Conservation (phyloP, 257 asterid genomes). For the Petunia secreta region DNA sequence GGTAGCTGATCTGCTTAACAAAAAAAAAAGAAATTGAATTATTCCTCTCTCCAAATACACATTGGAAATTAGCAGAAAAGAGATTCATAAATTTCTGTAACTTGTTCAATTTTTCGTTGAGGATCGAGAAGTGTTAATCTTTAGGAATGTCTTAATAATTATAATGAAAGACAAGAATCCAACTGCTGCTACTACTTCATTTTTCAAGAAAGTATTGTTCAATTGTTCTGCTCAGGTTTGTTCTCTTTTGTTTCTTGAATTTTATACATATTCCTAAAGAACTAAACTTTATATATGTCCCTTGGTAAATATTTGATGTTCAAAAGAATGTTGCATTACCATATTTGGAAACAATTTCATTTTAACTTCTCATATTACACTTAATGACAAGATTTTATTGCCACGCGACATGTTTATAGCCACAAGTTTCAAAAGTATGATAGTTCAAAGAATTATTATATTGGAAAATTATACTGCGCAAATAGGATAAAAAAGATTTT, state of each 20-base stretch:
- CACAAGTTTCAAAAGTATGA: neutral
- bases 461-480: too few relatives aligned
- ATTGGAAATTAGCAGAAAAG: constrained; percentile 4
- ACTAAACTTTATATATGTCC: neutral
- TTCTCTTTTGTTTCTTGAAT: constrained; percentile 14
- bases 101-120: neutral
- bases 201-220: constrained; percentile 63
- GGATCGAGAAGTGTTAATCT: constrained; percentile 10
- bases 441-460: neutral
- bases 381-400: too few relatives aligned
- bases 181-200: constrained; percentile 56
- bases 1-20: neutral
- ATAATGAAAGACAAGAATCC: constrained; percentile 80
- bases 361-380: too few relatives aligned
- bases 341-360: too few relatives aligned
- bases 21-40: too few relatives aligned
- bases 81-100: neutral
- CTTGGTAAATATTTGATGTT: neutral
- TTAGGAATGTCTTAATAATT: constrained; percentile 56
- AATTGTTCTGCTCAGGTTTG: constrained; percentile 83
- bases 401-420: too few relatives aligned
- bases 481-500: too few relatives aligned
- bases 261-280: neutral
- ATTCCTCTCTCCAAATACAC: neutral
- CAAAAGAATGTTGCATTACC: neutral